phyloP scores from a whole-genome alignment of 2,329 filamentous ascomycete genomes.

The Neophaeococcomyces aloes region DNA sequence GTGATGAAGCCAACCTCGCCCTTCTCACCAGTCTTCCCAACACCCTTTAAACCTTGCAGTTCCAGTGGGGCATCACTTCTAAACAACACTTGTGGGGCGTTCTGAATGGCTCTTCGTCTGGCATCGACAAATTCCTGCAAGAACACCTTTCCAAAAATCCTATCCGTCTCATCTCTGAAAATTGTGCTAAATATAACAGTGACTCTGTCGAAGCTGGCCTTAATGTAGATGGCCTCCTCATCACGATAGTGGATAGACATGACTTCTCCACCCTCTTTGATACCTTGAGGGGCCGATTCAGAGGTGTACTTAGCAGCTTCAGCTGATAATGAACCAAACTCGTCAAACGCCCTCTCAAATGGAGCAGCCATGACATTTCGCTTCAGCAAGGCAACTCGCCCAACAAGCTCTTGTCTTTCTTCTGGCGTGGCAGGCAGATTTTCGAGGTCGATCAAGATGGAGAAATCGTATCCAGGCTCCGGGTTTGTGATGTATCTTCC shows the following conservation, averaged over 20 bases:
- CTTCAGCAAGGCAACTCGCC: conserved; percentile 82
- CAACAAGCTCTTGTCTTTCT: conserved; percentile 73
- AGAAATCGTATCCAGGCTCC: conserved; percentile 93
- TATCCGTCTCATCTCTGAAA: conserved; percentile 94
- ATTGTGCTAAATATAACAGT: conserved; percentile 98
- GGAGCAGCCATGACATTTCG: conserved; percentile 98
- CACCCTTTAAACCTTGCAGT: conserved; percentile 74
- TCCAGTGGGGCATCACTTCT: conserved; percentile 89
- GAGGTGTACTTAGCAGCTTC: conserved; percentile 86
- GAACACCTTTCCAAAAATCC: conserved; percentile 96
- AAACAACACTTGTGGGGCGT: conserved; percentile 95
- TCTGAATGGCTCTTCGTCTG: conserved; percentile 86
- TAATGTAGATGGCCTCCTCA: conserved; percentile 97
- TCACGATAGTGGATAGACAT: conserved; percentile 98
- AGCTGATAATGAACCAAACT: conserved; percentile 76
- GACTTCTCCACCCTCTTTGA: conserved; percentile 79
- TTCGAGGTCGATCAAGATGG: conserved; percentile 79
- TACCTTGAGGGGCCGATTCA: conserved; percentile 84
- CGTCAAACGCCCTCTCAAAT: conserved; percentile 92
- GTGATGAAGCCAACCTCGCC: conserved; percentile 95
- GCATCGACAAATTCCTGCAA: conserved; percentile 98
- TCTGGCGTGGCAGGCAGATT: conserved; percentile 75
- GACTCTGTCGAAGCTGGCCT: conserved; percentile 91
- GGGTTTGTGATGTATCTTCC: conserved; percentile 78
- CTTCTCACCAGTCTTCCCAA: conserved; percentile 56